Conservation (phyloP, 129 eudicot genomes). For the Pseudognaphalium luteoalbum region DNA sequence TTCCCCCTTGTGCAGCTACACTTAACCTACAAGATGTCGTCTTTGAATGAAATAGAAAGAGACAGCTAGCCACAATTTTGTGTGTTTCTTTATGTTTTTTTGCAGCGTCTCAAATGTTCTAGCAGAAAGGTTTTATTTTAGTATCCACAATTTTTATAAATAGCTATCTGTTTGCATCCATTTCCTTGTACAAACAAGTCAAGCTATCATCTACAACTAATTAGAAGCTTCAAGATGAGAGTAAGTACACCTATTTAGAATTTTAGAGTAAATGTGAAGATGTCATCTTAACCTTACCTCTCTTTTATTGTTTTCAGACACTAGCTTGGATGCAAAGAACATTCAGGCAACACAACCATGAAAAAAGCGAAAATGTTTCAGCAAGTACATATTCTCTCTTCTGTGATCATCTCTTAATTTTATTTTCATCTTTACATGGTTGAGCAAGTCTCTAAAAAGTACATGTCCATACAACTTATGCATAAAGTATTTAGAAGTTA, state of each 20-base stretch:
- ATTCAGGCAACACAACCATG: slow-evolving; percentile 41
- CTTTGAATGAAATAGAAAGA: slow-evolving; percentile 33
- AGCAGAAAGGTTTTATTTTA: slow-evolving; percentile 29
- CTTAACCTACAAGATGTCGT: slow-evolving; percentile 4
- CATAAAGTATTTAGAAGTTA: not conserved
- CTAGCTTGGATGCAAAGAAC: slow-evolving; percentile 77
- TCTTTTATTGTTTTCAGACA: slow-evolving; percentile 48
- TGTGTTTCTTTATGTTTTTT: slow-evolving; percentile 49
- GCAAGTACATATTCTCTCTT: slow-evolving; percentile 38
- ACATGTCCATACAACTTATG: not conserved
- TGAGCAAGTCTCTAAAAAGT: slow-evolving; percentile 5
- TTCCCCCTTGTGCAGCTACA: not conserved
- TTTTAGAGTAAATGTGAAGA: not conserved
- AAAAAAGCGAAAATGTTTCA: slow-evolving; percentile 43
- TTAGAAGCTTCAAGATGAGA: slow-evolving; percentile 55
- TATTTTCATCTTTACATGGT: not conserved
- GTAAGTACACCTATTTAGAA: slow-evolving; percentile 42
- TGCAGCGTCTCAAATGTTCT: slow-evolving; percentile 38
- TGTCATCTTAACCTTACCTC: slow-evolving; percentile 18
- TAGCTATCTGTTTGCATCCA: slow-evolving; percentile 23
- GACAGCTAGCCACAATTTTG: slow-evolving; percentile 45
- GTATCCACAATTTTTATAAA: slow-evolving; percentile 35
- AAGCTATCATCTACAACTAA: slow-evolving; percentile 23
- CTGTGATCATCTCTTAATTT: not conserved
- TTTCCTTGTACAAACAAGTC: slow-evolving; percentile 23